Evolutionary conservation across 2,329 filamentous ascomycete species (phyloP).

Genomic region (Alternaria solani): DNA sequence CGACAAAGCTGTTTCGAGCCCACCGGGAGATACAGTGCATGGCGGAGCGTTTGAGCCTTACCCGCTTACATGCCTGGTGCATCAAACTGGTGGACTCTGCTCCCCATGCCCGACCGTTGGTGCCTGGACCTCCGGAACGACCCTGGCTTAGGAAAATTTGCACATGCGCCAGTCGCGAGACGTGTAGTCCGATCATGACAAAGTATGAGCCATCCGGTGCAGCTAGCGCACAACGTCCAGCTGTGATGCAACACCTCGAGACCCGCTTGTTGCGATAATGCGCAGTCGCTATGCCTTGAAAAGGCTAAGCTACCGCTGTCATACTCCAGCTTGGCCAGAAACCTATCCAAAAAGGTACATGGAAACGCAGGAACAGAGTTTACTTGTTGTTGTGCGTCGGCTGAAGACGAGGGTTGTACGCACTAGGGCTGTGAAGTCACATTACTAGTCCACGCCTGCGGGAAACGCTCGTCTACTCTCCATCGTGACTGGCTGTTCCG

Average conservation of each 20-base stretch:
- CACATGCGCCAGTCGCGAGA: constrained; percentile 22
- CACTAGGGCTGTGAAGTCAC: constrained; percentile 2
- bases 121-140: constrained; percentile 22
- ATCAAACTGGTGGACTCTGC: not conserved
- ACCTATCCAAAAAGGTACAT: constrained; percentile 24
- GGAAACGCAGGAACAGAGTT: constrained; percentile 23
- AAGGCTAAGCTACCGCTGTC: constrained; percentile 36
- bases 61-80: constrained; percentile 19
- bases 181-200: constrained; percentile 16
- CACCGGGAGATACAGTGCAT: constrained; percentile 34
- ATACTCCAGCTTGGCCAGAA: constrained; percentile 24
- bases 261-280: constrained; percentile 22
- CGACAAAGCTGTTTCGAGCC: constrained; percentile 7
- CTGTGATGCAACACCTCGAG: constrained; percentile 18
- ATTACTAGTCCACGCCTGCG: not conserved
- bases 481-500: constrained; percentile 16
- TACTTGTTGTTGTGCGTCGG: constrained; percentile 11
- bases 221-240: constrained; percentile 26
- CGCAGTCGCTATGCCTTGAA: constrained; percentile 24
- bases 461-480: constrained; percentile 1
- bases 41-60: constrained; percentile 31
- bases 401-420: constrained; percentile 1
- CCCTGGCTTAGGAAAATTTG: constrained; percentile 11
- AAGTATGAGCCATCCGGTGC: constrained; percentile 8
- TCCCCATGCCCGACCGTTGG: constrained; percentile 20